Percentiles rank a stretch among this genome's conserved stretches.
Conservation (phyloP, 805 yeast species). For the Pichia paraexigua region DNA sequence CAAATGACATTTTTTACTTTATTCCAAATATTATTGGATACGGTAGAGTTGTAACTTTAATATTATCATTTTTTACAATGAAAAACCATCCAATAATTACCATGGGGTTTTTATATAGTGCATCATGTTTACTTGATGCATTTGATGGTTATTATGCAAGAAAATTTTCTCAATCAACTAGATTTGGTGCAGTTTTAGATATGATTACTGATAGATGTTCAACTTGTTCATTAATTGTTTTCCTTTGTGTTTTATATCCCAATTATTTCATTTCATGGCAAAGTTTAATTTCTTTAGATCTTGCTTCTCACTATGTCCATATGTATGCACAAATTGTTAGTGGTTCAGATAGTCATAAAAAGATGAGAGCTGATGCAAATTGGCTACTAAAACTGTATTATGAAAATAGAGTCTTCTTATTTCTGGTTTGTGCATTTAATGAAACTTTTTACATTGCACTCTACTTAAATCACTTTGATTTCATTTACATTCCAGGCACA, state of each 20-base stretch:
- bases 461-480: constrained; percentile 65
- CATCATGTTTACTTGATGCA: constrained; percentile 91
- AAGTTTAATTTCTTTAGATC: constrained; percentile 70
- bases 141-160: constrained; percentile 96
- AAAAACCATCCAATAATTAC: constrained; percentile 74
- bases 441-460: constrained; percentile 89
- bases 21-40: constrained; percentile 93
- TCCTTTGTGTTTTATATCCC: constrained; percentile 75
- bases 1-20: constrained; percentile 52
- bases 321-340: constrained; percentile 87
- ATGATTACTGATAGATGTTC: constrained; percentile 99
- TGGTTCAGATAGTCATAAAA: constrained; percentile 80
- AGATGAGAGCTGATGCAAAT: constrained; percentile 61
- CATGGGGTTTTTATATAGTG: constrained; percentile 60
- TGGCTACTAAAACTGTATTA: constrained; percentile 78
- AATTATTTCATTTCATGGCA: constrained; percentile 66
- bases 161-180: constrained; percentile 76
- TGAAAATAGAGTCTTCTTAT: constrained; percentile 74
- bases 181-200: constrained; percentile 93
- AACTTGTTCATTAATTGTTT: constrained; percentile 87
- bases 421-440: constrained; percentile 85
- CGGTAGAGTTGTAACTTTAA: constrained; percentile 71
- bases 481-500: constrained; percentile 32
- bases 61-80: constrained; percentile 78
- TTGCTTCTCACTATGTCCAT: constrained; percentile 96